Evolutionary conservation across 2,329 filamentous ascomycete genomes (phyloP), one percentile per base, ranked within the genome.

Genomic region (Pseudopyrenochaeta lycopersici): DNA sequence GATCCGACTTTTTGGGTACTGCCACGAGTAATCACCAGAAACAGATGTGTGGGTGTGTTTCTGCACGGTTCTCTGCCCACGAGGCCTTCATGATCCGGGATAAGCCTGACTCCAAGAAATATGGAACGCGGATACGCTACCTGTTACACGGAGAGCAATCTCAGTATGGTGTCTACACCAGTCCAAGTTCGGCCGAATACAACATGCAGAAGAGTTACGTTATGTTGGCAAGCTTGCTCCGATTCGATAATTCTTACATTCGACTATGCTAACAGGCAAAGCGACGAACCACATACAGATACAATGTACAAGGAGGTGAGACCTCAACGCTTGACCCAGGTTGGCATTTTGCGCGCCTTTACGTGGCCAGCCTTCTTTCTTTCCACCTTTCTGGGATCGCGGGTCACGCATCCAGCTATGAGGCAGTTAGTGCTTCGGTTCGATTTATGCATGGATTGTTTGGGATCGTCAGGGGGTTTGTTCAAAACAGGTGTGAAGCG

Each of bases 311-410:
- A 59, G 77, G 64, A 46, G 41, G 31, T 45, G 42, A 48, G 15
- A 49, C 56, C 56, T 74, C 63, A 88, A 76, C 86, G 82, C 87
- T 97, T 98, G 84, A 98, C 93, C 95, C 96, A 99, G 69, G 95
- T 86, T 56, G 94, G 94, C 87, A 90, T 96, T 88, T 99, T 99
- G 80, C 95, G 90, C 53, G 95, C 94, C 85, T 99, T 99, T 80
- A 96, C 79, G 72, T 92, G 91, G 66, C 95, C 96, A 52, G 92
- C 87, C 86, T 99, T 98, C 88, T 99, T 99, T 77, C 95, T 94
- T 81, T 99, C 95, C 65, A 99, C 96, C 72, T 84, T 88, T 80
- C 94, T 92, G 52, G 89, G 86, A 81, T 99, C 94, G 72, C 94
- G 90, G 46, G 93, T 96, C 61, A 99, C 86, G 77, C 90, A 92